Conservation (phyloP, 2,329 filamentous ascomycete species). For the Fusarium papillatum region DNA sequence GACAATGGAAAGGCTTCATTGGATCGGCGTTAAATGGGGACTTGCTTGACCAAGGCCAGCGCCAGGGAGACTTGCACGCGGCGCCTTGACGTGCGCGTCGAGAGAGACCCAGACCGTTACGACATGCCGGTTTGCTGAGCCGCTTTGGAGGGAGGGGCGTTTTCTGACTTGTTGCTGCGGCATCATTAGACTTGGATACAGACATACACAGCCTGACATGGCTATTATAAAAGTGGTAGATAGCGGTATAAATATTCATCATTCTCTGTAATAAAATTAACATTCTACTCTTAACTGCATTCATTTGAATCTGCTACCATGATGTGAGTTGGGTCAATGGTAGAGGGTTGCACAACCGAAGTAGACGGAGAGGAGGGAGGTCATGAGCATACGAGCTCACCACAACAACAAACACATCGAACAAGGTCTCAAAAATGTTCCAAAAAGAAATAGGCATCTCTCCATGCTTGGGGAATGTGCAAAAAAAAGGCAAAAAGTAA, state of each 20-base stretch:
- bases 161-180: conserved; percentile 5
- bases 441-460: not conserved
- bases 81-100: conserved; percentile 23
- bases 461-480: not conserved
- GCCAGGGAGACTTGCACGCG: conserved; percentile 13
- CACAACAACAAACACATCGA: not conserved
- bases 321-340: not conserved
- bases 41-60: conserved; percentile 14
- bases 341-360: not conserved
- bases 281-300: not conserved
- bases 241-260: conserved; percentile 19
- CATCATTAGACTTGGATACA: conserved; percentile 37
- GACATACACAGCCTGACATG: conserved; percentile 23
- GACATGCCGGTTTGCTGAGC: conserved; percentile 21
- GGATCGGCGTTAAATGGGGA: conserved; percentile 34
- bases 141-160: conserved; percentile 36
- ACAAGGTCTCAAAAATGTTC: not conserved
- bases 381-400: not conserved
- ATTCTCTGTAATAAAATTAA: not conserved
- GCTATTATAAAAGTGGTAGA: conserved; percentile 23
- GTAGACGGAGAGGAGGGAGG: not conserved
- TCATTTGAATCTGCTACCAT: not conserved
- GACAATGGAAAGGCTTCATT: conserved; percentile 10
- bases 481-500: not conserved
- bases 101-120: conserved; percentile 23